These are phyloP conservation scores for Salix purpurea DNA, from an alignment of 345 rosid species.

Conservation along the genomic window DNA sequence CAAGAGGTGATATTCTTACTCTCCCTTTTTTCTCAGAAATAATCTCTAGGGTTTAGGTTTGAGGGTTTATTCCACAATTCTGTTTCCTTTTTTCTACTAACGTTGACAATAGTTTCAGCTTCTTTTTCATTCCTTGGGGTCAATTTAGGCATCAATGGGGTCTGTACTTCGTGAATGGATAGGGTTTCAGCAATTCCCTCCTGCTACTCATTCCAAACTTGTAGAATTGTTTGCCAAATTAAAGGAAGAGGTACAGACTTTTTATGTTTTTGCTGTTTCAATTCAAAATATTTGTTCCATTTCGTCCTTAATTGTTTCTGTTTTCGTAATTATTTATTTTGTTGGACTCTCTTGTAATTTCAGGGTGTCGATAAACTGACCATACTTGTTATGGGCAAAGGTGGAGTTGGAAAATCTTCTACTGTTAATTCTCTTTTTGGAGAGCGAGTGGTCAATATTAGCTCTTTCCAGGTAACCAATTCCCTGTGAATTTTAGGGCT, in stretches of 20 bases:
- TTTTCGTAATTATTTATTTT: neutral
- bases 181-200: conserved; percentile 76
- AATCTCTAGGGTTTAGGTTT: conserved; percentile 22
- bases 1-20: neutral
- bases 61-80: conserved; percentile 11
- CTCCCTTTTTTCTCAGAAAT: neutral
- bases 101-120: neutral
- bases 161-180: conserved; percentile 58
- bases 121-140: neutral
- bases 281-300: neutral
- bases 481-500: neutral
- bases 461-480: conserved; percentile 61
- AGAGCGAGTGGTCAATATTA: conserved; percentile 65
- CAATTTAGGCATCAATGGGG: conserved; percentile 21
- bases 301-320: neutral
- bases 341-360: conserved; percentile 2
- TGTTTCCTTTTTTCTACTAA: neutral
- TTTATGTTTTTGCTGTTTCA: neutral
- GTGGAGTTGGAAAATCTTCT: conserved; percentile 88
- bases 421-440: conserved; percentile 77
- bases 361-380: conserved; percentile 68
- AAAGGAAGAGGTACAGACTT: conserved; percentile 57
- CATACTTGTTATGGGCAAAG: conserved; percentile 83
- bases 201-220: conserved; percentile 67
- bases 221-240: conserved; percentile 64